Evolutionary conservation across 2,329 filamentous ascomycete species (phyloP).

Genomic region (Neonectria magnoliae): DNA sequence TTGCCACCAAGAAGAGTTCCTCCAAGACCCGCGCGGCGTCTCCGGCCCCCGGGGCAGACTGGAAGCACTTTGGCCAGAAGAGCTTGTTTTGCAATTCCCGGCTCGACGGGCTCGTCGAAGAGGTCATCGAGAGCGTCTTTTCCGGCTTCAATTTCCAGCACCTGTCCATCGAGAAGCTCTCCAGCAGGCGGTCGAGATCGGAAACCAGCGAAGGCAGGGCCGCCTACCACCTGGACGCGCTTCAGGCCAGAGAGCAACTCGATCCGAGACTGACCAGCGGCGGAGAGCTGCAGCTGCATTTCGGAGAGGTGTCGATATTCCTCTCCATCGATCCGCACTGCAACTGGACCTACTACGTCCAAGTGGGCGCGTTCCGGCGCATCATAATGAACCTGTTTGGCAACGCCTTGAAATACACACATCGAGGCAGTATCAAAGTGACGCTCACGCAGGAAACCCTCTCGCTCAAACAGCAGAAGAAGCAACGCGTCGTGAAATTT

Average conservation of each 20-base stretch:
- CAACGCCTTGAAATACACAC: conserved; percentile 71
- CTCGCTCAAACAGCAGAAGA: neutral
- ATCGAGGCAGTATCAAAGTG: conserved; percentile 45
- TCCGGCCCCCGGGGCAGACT: too few species aligned
- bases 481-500: conserved; percentile 44
- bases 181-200: conserved; percentile 17
- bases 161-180: conserved; percentile 33
- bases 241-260: conserved; percentile 54
- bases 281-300: conserved; percentile 7
- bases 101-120: conserved; percentile 55
- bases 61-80: conserved; percentile 15
- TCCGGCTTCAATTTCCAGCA: conserved; percentile 55
- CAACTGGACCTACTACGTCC: conserved; percentile 63
- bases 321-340: conserved; percentile 51
- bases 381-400: conserved; percentile 72
- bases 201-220: conserved; percentile 22
- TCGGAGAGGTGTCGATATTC: conserved; percentile 45
- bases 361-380: conserved; percentile 61
- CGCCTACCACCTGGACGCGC: conserved; percentile 42
- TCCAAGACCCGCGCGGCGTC: neutral
- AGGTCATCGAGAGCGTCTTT: conserved; percentile 59
- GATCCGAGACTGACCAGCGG: neutral
- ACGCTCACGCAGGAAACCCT: conserved; percentile 36
- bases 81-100: conserved; percentile 41
- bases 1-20: conserved; percentile 23